Percentiles rank a stretch among this genome's conserved stretches.
Conservation (phyloP, 805 yeast genomes). For the Wickerhamiella hasegawae region DNA sequence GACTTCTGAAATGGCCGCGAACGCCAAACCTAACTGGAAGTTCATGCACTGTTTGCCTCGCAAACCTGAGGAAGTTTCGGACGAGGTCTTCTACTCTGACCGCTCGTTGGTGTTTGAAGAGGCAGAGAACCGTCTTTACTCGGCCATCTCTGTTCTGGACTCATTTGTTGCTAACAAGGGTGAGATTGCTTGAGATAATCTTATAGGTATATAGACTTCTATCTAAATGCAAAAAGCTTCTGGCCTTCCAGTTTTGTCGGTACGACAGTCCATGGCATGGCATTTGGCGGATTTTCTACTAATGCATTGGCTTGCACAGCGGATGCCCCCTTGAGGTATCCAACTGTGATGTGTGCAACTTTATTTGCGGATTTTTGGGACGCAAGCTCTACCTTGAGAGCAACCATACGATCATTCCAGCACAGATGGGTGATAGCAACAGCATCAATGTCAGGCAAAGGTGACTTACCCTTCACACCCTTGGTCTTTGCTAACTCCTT, state of each 20-base stretch:
- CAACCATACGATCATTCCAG: conserved; percentile 36
- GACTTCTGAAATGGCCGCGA: conserved; percentile 50
- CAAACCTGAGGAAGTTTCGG: conserved; percentile 85
- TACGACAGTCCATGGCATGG: too few relatives aligned
- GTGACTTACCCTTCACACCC: conserved; percentile 1
- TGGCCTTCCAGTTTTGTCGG: too few relatives aligned
- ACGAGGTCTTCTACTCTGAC: conserved; percentile 76
- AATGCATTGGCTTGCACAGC: conserved; percentile 47
- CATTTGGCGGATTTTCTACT: too few relatives aligned
- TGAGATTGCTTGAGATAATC: conserved; percentile 5
- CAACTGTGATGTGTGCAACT: conserved; percentile 54
- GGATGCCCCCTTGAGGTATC: conserved; percentile 31
- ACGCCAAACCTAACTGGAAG: conserved; percentile 52
- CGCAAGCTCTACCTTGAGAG: conserved; percentile 33
- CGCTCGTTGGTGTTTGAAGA: conserved; percentile 81
- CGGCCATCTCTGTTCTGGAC: conserved; percentile 89
- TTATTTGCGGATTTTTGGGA: conserved; percentile 25
- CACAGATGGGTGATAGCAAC: conserved; percentile 30
- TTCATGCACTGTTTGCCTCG: conserved; percentile 98
- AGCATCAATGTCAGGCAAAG: conserved; percentile 18
- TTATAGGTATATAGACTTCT: background rate
- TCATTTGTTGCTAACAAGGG: conserved; percentile 81
- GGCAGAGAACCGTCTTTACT: conserved; percentile 91
- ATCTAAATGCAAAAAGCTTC: background rate
- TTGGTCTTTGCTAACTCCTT: conserved; percentile 1